Evolutionary conservation across 2,329 filamentous ascomycete genomes (phyloP).

Genomic region (Anthostomella pinea): DNA sequence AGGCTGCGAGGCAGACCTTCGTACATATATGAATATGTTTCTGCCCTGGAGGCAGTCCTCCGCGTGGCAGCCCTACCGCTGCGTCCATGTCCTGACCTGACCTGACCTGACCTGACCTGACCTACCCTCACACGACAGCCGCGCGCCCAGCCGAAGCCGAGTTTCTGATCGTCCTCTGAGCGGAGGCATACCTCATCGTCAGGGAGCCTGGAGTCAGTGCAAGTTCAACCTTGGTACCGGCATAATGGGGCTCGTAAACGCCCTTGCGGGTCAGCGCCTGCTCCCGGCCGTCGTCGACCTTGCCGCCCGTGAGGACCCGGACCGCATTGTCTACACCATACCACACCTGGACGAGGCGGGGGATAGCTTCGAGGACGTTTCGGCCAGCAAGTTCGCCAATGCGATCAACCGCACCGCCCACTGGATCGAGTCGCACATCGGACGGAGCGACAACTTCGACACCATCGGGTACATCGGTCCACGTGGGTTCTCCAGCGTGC

Average conservation of each 20-base stretch:
- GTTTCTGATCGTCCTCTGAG: no score
- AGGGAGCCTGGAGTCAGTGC: no score
- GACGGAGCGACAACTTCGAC: conserved; percentile 20
- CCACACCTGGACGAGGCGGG: conserved; percentile 20
- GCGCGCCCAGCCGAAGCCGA: no score
- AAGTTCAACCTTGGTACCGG: not conserved
- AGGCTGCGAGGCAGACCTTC: no score
- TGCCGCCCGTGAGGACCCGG: conserved; percentile 18
- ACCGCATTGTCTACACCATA: conserved; percentile 22
- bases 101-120: no score
- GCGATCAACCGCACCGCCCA: conserved; percentile 20
- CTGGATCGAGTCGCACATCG: conserved; percentile 20
- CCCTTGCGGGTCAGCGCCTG: conserved; percentile 18
- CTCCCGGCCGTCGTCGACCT: conserved; percentile 24
- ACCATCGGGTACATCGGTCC: conserved; percentile 23
- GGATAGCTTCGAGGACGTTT: conserved; percentile 22
- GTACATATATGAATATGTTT: no score
- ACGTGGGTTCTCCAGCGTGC: conserved; percentile 11
- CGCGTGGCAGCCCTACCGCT: no score
- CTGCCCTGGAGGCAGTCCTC: no score
- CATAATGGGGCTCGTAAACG: conserved; percentile 14
- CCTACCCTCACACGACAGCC: no score
- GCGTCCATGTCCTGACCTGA: no score
- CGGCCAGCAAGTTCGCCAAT: conserved; percentile 22
- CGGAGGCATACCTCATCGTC: no score